Evolutionary conservation across 2,329 filamentous ascomycete species (phyloP), one percentile per base, ranked within the genome.

Genomic region (Fusarium lyarnte): DNA sequence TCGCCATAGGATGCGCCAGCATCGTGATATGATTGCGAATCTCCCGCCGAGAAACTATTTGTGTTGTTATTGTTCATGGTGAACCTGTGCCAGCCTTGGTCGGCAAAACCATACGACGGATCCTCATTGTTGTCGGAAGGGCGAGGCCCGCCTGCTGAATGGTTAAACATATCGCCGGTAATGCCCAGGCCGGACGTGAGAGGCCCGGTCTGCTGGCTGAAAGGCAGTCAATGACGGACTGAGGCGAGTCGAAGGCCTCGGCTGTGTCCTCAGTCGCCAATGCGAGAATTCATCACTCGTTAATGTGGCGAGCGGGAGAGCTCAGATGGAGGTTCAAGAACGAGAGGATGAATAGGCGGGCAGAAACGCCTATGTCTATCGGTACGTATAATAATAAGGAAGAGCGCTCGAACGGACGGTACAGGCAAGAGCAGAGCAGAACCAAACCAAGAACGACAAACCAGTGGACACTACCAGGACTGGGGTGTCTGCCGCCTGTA

Each of bases 231-330:
- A 75, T 78, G 76, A 78, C 77, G 70, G 79, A 80, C 80, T 81
- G 79, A 79, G 77, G 76, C 79, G 78, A 81, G 79, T 82, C 80
- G 78, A 81, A 78, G 76, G 79, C 80, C 80, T 79, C 79, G 77
- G 78, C 74, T 77, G 72, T 77, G 76, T 77, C 73, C 77, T 81
- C 78, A 81, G 73, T 79, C 77, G 70, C 77, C 78, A 75, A 76
- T 77, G 74, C 78, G 74, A 76, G 76, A 59, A 80, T 80, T 79
- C 80, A 81, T 81, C 77, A 80, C 81, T 82, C 75, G 77, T 76
- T 72, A 58, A 76, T 75, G 74, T 79, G 77, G 78, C 77, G 74
- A 79, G 78, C 73, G 76, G 73, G 68, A 66, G 71, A 74, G 75
- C 76, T 78, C 78, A 78, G 72, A 75, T 78, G 74, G 75, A 76